Base-by-base conservation (phyloP, 169 alveolate genomes). In the Plasmodium coatneyi region DNA sequence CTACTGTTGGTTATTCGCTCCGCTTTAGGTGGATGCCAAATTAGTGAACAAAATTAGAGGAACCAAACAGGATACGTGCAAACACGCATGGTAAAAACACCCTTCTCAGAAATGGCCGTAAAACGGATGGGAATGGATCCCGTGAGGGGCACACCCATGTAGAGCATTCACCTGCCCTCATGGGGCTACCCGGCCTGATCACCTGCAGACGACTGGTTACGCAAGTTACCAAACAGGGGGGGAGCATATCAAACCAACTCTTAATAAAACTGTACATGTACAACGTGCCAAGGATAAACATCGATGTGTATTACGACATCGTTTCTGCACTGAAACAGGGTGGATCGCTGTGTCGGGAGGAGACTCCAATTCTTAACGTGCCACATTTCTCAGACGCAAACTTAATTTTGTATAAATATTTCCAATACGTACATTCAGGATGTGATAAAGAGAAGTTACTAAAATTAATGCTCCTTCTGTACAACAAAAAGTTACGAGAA, bases 341-440 rank as follows among this genome's bases (percentile, higher is more conserved):
- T 14, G 34, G 41, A 6, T 81, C 60, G 22, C 19, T 52, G 19
- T 3, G 1, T 39, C 10, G 46, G 32, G 41, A 46, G n/a, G 36
- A 56, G 5, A 79, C 36, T 28, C 19, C 41, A 16, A 91, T 80
- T 80, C 46, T 91, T 22, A 91, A 91, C 6, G 46, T n/a, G 60
- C 72, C 76, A 1, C 16, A 66, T 81, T 91, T 80, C 82, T 34
- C 19, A 4, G 54, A 91, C 28, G 60, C 52, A 22, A 54, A 91
- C 6, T 70, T 91, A 32, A 22, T 91, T 71, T 71, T 91, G 74
- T 91, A 91, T 56, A 91, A 91, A 80, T 91, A 91, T 80, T 81
- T 91, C 81, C 95, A 78, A 34, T 81, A 30, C 54, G 32, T 91
- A 46, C 52, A 91, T 19, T 12, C 72, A 81, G 39, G 72, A n/a